These are phyloP conservation scores for Phyllosticta capitalensis DNA, from an alignment of 2,329 filamentous ascomycete species.

Conservation along the genomic window DNA sequence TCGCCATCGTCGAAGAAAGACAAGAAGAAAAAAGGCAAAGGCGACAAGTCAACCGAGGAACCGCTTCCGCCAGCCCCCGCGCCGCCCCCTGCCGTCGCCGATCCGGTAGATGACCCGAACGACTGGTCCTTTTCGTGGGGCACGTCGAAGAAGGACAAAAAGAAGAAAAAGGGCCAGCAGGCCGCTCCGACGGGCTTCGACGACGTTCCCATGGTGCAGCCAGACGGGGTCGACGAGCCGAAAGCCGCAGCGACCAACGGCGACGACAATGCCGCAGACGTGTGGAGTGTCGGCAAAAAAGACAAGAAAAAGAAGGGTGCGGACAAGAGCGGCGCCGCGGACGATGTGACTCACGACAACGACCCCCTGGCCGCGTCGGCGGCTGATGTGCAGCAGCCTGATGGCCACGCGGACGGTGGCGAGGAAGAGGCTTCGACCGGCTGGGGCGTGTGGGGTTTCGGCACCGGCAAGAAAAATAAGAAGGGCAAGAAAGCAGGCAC, in stretches of 20 bases:
- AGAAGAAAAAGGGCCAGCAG: slow-evolving; percentile 25
- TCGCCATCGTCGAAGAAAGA: neutral
- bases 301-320: slow-evolving; percentile 25
- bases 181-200: slow-evolving; percentile 23
- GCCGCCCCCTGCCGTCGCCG: slow-evolving; percentile 15
- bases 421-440: neutral
- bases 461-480: slow-evolving; percentile 7
- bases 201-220: slow-evolving; percentile 15
- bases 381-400: slow-evolving; percentile 6
- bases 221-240: slow-evolving; percentile 3
- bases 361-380: slow-evolving; percentile 3
- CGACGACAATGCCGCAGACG: neutral
- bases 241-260: neutral
- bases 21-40: neutral
- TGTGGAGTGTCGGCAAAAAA: slow-evolving; percentile 15
- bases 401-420: slow-evolving; percentile 5
- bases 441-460: neutral
- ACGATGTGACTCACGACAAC: slow-evolving; percentile 7
- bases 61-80: slow-evolving; percentile 15
- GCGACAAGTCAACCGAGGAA: slow-evolving; percentile 10
- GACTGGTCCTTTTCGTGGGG: slow-evolving; percentile 20
- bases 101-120: slow-evolving; percentile 20
- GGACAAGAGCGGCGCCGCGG: slow-evolving; percentile 11
- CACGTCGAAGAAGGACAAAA: slow-evolving; percentile 21
- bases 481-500: slow-evolving; percentile 11